Evolutionary conservation across 768 basidiomycete species (phyloP), one percentile per base, ranked within the genome.

Genomic region (Russula brevipes): DNA sequence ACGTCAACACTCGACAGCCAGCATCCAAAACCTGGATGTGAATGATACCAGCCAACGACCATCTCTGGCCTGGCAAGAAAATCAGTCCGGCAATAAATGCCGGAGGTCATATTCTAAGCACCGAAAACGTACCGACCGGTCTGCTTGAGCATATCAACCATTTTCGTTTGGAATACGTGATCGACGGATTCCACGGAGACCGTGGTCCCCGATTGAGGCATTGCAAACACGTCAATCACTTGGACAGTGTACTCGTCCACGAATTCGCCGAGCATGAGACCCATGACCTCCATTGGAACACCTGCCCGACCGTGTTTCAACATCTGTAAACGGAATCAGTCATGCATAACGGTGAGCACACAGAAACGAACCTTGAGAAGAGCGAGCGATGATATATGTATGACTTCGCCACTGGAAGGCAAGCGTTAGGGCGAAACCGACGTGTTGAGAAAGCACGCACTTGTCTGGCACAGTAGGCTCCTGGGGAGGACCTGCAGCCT

Each of bases 1-100:
- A 98, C 94, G 77, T 99, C 97, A 24, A 98, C 96, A 69, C 93
- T 94, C 51, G 95, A 98, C 45, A 99, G 79, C 97, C 97, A 99
- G 74, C 97, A 99, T 5, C 97, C 97, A 76, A 98, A 99, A 42
- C 97, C 97, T 59, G 97, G 97, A 80, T 99, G 97, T 44, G 97
- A 98, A 76, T 99, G 97, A 72, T 99, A 99, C 97, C 97, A 99
- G 4, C 97, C 97, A 1, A 99, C 97, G 5, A 98, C 97, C 86
- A 89, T 91, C 79, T 98, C 97, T 38, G 96, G 91, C 69, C 95
- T 87, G 62, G 16, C 36, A 6, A 16, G 57, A 12, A 56, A 35
- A 50, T 57, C 57, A 57, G 49, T 57, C 35, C 30, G n/a, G 33
- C 54, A 33, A 42, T n/a, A 4, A 33, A 46, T 50, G 16, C 31